These are phyloP conservation scores for Knufia fluminis DNA, from an alignment of 2,329 filamentous ascomycete genomes.

Conservation along the genomic window DNA sequence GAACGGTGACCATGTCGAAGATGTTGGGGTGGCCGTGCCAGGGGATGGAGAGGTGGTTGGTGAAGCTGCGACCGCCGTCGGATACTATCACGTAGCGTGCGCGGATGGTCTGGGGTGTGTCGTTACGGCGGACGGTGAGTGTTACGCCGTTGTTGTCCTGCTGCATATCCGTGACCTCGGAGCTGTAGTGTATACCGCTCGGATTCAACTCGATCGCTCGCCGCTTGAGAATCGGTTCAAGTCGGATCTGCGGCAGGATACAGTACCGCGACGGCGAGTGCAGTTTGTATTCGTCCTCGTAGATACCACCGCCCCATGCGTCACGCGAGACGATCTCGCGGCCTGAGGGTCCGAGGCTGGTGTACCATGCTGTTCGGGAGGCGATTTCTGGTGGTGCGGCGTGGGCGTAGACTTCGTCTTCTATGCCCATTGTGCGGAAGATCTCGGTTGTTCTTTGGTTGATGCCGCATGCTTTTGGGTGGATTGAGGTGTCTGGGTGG, in stretches of 20 bases:
- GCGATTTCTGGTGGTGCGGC: constrained; percentile 23
- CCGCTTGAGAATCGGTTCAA: constrained; percentile 29
- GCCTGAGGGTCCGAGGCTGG: constrained; percentile 25
- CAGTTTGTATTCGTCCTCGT: constrained; percentile 21
- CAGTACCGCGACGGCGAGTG: constrained; percentile 25
- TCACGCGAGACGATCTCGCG: constrained; percentile 25
- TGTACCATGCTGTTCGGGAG: constrained; percentile 27
- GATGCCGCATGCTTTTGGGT: constrained; percentile 28
- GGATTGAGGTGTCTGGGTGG: constrained; percentile 27
- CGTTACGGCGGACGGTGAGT: constrained; percentile 17
- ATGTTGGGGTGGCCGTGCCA: constrained; percentile 27
- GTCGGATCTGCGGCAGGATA: constrained; percentile 29
- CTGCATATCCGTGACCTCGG: constrained; percentile 23
- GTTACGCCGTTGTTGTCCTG: constrained; percentile 21
- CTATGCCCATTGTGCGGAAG: constrained; percentile 27
- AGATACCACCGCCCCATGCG: constrained; percentile 26
- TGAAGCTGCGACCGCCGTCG: constrained; percentile 28
- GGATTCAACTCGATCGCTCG: constrained; percentile 27
- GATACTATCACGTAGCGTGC: constrained; percentile 27
- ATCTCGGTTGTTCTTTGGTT: constrained; percentile 24
- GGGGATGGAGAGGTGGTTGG: constrained; percentile 25
- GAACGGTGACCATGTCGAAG: constrained; percentile 28
- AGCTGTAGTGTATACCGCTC: constrained; percentile 22
- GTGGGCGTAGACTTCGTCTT: constrained; percentile 23
- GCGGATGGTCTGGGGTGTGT: constrained; percentile 11